Percentiles rank a stretch among this genome's conserved stretches.
Conservation (phyloP, 148 eudicot species). For the Fallopia convolvulus region DNA sequence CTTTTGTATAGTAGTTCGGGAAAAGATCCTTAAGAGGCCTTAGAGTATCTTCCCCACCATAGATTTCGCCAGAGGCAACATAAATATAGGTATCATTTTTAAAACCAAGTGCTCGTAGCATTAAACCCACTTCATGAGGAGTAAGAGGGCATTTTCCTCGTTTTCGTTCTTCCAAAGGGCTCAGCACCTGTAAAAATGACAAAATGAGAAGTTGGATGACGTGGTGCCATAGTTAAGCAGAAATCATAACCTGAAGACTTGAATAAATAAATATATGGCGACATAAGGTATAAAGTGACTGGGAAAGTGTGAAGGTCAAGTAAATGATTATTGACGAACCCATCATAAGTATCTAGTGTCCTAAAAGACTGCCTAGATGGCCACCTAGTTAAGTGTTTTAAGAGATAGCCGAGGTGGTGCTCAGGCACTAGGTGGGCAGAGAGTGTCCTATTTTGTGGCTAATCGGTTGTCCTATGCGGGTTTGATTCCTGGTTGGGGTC, state of each 20-base stretch:
- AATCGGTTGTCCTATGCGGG: too few relatives aligned
- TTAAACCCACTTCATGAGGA: conserved; percentile 91
- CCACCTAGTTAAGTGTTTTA: too few relatives aligned
- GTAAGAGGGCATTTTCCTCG: conserved; percentile 98
- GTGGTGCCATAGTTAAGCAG: not conserved
- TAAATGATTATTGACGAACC: not conserved
- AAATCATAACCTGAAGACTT: not conserved
- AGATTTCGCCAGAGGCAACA: conserved; percentile 97
- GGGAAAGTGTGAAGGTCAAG: not conserved
- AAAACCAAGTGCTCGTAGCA: conserved; percentile 90
- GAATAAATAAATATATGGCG: not conserved
- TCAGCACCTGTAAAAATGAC: conserved; percentile 51
- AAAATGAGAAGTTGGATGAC: not conserved
- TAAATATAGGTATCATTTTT: conserved; percentile 77
- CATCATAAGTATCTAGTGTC: not conserved
- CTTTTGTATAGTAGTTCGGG: conserved; percentile 92
- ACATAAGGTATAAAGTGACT: not conserved
- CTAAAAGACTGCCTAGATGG: too few relatives aligned
- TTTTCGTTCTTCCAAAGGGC: conserved; percentile 75
- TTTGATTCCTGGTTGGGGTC: too few relatives aligned
- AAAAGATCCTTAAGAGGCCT: conserved; percentile 81
- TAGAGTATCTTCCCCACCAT: conserved; percentile 95
- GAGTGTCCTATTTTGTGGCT: too few relatives aligned
- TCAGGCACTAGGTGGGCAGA: too few relatives aligned
- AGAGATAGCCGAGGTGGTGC: too few relatives aligned